These are phyloP conservation scores for Candida pseudoglaebosa DNA, from an alignment of 805 yeast species.

Conservation along the genomic window DNA sequence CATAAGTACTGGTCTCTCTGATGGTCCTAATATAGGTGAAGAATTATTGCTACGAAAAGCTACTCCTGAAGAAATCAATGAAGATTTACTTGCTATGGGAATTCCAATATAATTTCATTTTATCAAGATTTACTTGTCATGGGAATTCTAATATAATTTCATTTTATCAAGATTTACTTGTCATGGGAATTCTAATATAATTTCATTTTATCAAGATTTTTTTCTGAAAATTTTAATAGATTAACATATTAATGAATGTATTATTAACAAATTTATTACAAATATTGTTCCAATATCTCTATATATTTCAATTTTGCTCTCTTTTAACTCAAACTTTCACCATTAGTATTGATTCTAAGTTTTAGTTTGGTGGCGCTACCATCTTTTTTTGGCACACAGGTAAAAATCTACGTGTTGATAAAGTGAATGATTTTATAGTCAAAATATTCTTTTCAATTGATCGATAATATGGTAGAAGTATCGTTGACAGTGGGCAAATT, in stretches of 20 bases:
- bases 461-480: conserved; percentile 68
- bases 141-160: conserved; percentile 42
- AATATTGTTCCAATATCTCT: neutral
- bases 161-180: conserved; percentile 68
- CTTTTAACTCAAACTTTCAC: too few relatives aligned
- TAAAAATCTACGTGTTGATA: neutral
- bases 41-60: conserved; percentile 51
- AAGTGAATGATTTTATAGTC: neutral
- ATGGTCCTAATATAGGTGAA: conserved; percentile 14
- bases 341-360: too few relatives aligned
- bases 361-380: too few relatives aligned
- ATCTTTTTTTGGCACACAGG: too few relatives aligned
- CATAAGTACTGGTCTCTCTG: conserved; percentile 38
- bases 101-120: conserved; percentile 24
- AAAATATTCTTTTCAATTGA: neutral
- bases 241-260: too few relatives aligned
- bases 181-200: conserved; percentile 47
- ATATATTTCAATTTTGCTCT: neutral
- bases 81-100: conserved; percentile 70
- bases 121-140: conserved; percentile 67
- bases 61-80: conserved; percentile 65
- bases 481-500: conserved; percentile 92
- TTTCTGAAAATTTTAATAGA: neutral
- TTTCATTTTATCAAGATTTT: conserved; percentile 13
- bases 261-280: too few relatives aligned